Evolutionary conservation across 2,329 filamentous ascomycete species (phyloP).

Genomic region (Penicillium sp.): DNA sequence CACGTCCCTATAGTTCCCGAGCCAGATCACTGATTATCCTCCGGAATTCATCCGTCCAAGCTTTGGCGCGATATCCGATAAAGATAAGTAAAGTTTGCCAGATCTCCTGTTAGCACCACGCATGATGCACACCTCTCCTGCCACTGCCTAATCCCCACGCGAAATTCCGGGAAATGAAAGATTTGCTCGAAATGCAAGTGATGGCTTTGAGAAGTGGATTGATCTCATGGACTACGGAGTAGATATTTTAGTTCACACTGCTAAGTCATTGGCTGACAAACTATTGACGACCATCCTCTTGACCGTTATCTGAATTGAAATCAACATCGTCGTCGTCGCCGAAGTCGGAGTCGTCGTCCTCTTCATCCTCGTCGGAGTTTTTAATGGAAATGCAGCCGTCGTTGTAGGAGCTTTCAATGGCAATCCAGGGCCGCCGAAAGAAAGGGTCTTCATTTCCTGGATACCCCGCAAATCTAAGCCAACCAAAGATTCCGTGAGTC

Average conservation of each 20-base stretch:
- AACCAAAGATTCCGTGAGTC: slow-evolving; percentile 26
- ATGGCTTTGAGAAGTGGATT: too few species aligned
- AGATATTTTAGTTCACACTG: slow-evolving; percentile 36
- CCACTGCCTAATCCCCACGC: too few species aligned
- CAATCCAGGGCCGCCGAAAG: slow-evolving; percentile 27
- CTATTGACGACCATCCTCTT: slow-evolving; percentile 17
- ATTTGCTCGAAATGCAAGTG: too few species aligned
- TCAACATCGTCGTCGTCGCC: neutral
- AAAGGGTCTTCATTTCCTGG: slow-evolving; percentile 19
- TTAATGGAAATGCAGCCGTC: too few species aligned
- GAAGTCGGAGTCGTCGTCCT: slow-evolving; percentile 1
- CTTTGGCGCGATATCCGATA: slow-evolving; percentile 10
- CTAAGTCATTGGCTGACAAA: neutral
- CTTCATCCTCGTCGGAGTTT: slow-evolving; percentile 20
- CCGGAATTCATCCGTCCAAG: neutral
- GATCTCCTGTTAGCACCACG: too few species aligned
- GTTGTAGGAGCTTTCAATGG: slow-evolving; percentile 21
- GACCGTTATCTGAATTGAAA: slow-evolving; percentile 42
- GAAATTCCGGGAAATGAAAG: too few species aligned
- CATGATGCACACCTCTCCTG: too few species aligned
- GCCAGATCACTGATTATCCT: neutral
- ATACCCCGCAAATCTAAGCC: slow-evolving; percentile 27
- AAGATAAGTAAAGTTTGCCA: neutral
- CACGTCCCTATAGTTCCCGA: slow-evolving; percentile 7
- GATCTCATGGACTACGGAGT: too few species aligned